Conservation (phyloP, 2,329 filamentous ascomycete genomes). For the Hypoxylon rubiginosum region DNA sequence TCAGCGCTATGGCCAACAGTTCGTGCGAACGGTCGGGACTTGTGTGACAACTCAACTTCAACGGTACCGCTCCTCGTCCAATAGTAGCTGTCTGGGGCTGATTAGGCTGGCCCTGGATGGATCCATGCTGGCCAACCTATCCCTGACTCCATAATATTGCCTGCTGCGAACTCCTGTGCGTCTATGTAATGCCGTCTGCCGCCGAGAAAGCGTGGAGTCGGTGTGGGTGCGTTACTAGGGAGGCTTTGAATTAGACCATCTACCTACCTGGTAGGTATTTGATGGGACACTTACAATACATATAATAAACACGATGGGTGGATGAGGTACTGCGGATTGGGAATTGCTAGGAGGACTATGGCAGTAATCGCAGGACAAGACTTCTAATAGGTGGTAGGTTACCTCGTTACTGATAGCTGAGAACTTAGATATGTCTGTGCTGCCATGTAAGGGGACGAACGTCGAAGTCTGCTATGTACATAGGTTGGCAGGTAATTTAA, state of each 20-base stretch:
- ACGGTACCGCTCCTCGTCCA: conserved; percentile 22
- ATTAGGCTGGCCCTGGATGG: conserved; percentile 11
- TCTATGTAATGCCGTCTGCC: conserved; percentile 31
- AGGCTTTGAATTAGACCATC: conserved; percentile 10
- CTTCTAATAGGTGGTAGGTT: background rate
- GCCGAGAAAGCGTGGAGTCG: conserved; percentile 44
- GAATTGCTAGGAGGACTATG: background rate
- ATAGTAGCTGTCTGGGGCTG: conserved; percentile 27
- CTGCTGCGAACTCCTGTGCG: conserved; percentile 44
- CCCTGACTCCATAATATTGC: conserved; percentile 7
- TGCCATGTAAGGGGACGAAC: background rate
- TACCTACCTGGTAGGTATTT: background rate
- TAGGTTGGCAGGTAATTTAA: background rate
- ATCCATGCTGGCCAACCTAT: conserved; percentile 14
- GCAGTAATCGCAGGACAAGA: background rate
- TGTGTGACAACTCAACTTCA: conserved; percentile 48
- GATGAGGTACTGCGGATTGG: background rate
- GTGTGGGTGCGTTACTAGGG: conserved; percentile 27
- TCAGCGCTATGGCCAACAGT: conserved; percentile 53
- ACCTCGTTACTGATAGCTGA: conserved; percentile 9
- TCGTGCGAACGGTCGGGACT: conserved; percentile 50
- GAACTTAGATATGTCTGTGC: background rate
- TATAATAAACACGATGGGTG: background rate
- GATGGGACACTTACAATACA: background rate
- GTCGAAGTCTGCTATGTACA: no score